Base-by-base conservation (phyloP, 371 early-diverging fungal species). In the Capillidium heterosporum region DNA sequence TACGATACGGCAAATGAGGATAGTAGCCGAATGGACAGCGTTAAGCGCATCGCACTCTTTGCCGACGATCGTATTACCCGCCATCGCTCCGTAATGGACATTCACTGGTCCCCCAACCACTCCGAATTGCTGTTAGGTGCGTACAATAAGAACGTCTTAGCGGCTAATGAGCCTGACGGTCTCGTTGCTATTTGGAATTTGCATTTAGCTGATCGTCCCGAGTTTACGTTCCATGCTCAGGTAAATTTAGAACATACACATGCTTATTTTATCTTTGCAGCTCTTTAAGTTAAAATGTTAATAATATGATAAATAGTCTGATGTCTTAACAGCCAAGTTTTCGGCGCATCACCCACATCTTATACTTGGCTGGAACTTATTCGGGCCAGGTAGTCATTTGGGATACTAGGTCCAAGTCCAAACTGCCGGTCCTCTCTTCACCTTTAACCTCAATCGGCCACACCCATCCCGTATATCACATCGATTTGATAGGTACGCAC, bases 371-470 rank as follows among this genome's bases (percentile, higher is more conserved):
- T n/a, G 92, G 95, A 24, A 91, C 95, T 1, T 95, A 90, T 63
- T 89, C 94, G 32, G 98, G 98, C 11, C 96, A 97, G 67, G 85
- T 97, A 60, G 75, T 91, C 8, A 67, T 95, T 19, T 97, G 96
- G 96, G 98, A 97, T 69, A 94, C 81, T 19, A 80, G 98, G 28
- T 77, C 93, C 21, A 31, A 19, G 15, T 90, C 91, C 63, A 73
- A 84, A 5, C 65, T 77, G 21, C 89, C 89, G 15, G 82, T 84
- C n/a, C 72, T 84, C 48, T 83, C 84, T 64, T 87, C 87, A 0
- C 86, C 95, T 26, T 73, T 95, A 35, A 87, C 91, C 1, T 85
- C 86, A 8, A 80, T 78, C 29, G 95, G 96, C 2, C 98, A 97
- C 64, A 91, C 96, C 1, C 94, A 97, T 68, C 96, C 96, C 2